Evolutionary conservation across 768 basidiomycete species (phyloP).

Genomic region (Lactarius vividus): DNA sequence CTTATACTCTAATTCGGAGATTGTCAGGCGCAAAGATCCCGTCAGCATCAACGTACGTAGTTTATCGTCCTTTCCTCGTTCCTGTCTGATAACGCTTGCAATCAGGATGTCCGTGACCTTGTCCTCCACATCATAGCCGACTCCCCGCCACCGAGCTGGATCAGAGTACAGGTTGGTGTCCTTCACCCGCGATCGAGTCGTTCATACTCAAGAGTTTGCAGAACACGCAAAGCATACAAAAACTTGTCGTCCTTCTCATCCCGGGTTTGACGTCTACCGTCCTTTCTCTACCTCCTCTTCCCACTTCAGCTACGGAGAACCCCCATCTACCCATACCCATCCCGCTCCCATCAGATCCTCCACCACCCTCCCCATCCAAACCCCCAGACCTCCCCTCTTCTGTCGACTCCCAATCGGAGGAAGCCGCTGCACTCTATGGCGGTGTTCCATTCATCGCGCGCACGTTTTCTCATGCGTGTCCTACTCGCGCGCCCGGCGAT

Average conservation of each 20-base stretch:
- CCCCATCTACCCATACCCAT: conserved; percentile 53
- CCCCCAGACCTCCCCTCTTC: conserved; percentile 28
- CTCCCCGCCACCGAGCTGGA: conserved; percentile 82
- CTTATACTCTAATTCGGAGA: conserved; percentile 78
- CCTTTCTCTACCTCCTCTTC: conserved; percentile 68
- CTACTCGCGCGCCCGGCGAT: conserved; percentile 91
- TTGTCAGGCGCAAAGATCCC: conserved; percentile 66
- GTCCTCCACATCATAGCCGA: conserved; percentile 80
- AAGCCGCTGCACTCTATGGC: conserved; percentile 28
- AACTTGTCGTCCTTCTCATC: conserved; percentile 75
- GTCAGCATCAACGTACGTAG: conserved; percentile 75
- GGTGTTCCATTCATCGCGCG: conserved; percentile 65
- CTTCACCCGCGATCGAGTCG: background rate
- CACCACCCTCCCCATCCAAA: conserved; percentile 5
- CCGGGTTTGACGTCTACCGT: conserved; percentile 81
- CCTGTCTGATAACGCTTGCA: background rate
- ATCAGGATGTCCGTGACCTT: conserved; percentile 85
- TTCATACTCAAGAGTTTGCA: conserved; percentile 34
- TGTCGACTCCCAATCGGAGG: conserved; percentile 19
- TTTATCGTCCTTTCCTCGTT: no score
- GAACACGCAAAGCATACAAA: conserved; percentile 73
- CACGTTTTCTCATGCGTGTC: conserved; percentile 90
- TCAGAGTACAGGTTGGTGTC: conserved; percentile 65
- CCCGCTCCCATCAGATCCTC: conserved; percentile 41
- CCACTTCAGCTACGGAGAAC: conserved; percentile 62